Evolutionary conservation across 2,329 filamentous ascomycete species (phyloP), one percentile per base, ranked within the genome.

Genomic region (Rhexocercosporidium sp.): DNA sequence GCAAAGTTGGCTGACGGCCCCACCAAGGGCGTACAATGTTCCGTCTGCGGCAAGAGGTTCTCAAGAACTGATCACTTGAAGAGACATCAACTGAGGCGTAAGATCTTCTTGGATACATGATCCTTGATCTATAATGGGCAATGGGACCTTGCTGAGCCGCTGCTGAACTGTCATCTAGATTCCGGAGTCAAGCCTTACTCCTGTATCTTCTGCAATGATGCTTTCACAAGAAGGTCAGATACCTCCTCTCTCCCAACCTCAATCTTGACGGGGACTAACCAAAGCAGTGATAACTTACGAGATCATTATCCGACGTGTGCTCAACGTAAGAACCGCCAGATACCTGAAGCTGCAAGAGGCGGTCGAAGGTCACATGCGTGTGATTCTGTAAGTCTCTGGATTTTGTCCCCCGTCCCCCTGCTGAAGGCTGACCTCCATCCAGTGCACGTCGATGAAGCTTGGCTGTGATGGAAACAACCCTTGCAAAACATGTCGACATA

Each of bases 51-150:
- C 71, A 79, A 81, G 69, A 77, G 76, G 56, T 83, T 83, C 74
- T 82, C 81, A 27, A 80, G 81, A 65, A 80, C 81, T 72, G 81
- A 83, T 75, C 81, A 83, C 72, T 73, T 83, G 41, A 83, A 82
- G 71, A 76, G 81, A 64, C 81, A 83, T 70, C 79, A 82, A 69
- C 75, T 82, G 46, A 77, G 81, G 66, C 81, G 81, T 82, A 78
- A 71, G 78, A 75, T 18, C 22, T 18, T 46, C n/a, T n/a, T n/a
- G n/a, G 25, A 16, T 47, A 27, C 25, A 46, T 49, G 9, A 25
- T n/a, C n/a, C 59, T 47, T 60, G 60, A 47, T 62, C 63, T 11
- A 5, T 20, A n/a, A n/a, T n/a, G n/a, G n/a, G n/a, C 31, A 54
- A 20, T 57, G 20, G 11, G 4, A 2, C 9, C 9, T 22, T 25